Base-by-base conservation (phyloP, 139 green algal genomes). In the Gonium pectorale region DNA sequence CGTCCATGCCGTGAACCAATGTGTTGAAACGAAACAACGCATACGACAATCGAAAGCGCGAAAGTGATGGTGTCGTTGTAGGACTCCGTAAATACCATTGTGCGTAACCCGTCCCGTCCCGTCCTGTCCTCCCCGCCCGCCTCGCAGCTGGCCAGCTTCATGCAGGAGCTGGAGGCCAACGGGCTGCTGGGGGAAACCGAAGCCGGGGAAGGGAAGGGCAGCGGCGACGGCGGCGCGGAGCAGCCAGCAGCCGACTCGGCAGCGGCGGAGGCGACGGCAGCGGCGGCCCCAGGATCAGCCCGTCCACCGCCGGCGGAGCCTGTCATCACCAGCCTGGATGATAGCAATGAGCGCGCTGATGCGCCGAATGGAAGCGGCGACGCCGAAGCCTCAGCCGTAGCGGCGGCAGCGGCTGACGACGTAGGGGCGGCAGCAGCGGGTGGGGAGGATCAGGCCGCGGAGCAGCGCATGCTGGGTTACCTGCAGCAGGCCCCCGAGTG, bases 111-210 rank as follows among this genome's bases (percentile, higher is more conserved):
- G n/a, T n/a, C n/a, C n/a, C n/a, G n/a, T n/a, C n/a, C n/a, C n/a
- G n/a, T n/a, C n/a, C n/a, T n/a, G n/a, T n/a, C n/a, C n/a, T n/a
- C n/a, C n/a, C n/a, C n/a, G n/a, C n/a, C n/a, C n/a, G n/a, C 24
- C 24, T 5, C 78, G 63, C 86, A 97, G 93, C 87, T 97, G 31
- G 91, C 91, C 0, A 90, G 69, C 66, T 97, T 97, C 80, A 93
- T 97, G 89, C 64, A 90, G 19, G 91, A 97, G 77, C 88, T 97
- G 44, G 90, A 97, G 63, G 89, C 85, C 54, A 94, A 87, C 54
- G 94, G 94, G n/a, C 77, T 97, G 82, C 90, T 96, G n/a, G 82
- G 26, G 26, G 68, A 77, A 19, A 40, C 22, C 7, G 67, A 46
- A 4, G 64, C 4, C 33, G 31, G 31, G 64, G 64, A 13, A 13